Base-by-base conservation (phyloP, 2,329 filamentous ascomycete species). In the Aspergillus ustus region DNA sequence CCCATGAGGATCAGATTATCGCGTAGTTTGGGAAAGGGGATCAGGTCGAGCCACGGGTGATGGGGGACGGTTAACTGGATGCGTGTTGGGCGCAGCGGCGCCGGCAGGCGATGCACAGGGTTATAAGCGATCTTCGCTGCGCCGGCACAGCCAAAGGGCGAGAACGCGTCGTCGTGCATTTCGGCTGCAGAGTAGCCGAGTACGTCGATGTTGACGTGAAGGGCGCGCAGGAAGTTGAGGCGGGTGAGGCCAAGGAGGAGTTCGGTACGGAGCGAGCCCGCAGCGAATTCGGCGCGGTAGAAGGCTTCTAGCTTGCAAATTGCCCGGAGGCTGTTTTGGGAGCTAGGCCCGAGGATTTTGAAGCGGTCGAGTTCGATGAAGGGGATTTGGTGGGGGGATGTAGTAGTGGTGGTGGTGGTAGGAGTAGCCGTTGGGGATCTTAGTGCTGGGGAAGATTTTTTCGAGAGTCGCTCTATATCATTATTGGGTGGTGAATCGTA, bases 1-100 rank as follows among this genome's bases (percentile, higher is more conserved):
- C 59, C 44, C 13, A 63, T 57, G 0, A 17, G 44, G 19, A 74
- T 63, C 0, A 75, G 44, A 2, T 63, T 62, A 45, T 75, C 67
- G 7, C 73, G 67, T 3, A 75, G 58, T 4, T 65, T 64, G 1
- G 62, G 48, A 0, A 73, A 54, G 7, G 43, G 43, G 15, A 46
- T 9, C 4, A 75, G 40, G 31, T 75, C 73, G 25, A 75, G 64
- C 71, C 73, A 75, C 2, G 71, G 70, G 25, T 72, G 69, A 45
- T 75, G 73, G 0, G 40, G 37, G 25, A 13, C 20, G 1, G 7
- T 7, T 31, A 20, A n/a, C 22, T 55, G 52, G 22, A 13, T 46
- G 43, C 25, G 49, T 9, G 49, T 62, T 46, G 52, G 67, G 15
- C 68, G 64, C n/a, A 70, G 48, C 17, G 51, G 13, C 2, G 51